Evolutionary conservation across 257 asterid genomes (phyloP).

Genomic region (Jaltomata sinuosa): DNA sequence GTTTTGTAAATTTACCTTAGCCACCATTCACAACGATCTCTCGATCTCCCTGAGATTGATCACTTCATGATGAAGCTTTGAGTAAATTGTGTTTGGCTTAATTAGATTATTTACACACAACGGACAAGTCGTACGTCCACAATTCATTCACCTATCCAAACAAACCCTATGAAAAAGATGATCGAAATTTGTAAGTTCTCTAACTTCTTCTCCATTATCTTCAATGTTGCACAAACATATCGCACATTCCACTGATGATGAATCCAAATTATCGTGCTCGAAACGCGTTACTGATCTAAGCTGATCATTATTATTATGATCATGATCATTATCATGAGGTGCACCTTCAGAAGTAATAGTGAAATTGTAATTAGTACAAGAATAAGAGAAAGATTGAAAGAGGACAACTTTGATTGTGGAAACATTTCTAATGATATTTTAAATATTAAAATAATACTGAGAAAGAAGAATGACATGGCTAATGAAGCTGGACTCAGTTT

Average conservation of each 20-base stretch:
- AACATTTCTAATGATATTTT: background rate
- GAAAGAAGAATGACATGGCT: background rate
- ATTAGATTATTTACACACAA: conserved; percentile 8
- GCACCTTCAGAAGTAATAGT: background rate
- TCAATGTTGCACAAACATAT: conserved; percentile 15
- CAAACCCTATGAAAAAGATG: conserved; percentile 22
- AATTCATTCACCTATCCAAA: conserved; percentile 15
- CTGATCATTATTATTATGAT: no score
- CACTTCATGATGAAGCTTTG: background rate
- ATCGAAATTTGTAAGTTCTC: conserved; percentile 16
- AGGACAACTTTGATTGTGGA: background rate
- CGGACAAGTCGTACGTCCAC: conserved; percentile 14
- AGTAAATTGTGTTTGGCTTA: background rate
- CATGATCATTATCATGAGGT: background rate
- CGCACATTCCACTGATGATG: conserved; percentile 8
- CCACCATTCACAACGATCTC: conserved; percentile 17
- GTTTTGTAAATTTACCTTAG: no score
- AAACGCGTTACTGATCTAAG: background rate
- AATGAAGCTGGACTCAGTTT: background rate
- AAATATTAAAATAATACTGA: background rate
- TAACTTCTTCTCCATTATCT: conserved; percentile 13
- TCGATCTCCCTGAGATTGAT: no score
- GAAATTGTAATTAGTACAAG: background rate
- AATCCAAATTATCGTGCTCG: background rate
- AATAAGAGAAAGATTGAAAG: background rate